Percentiles rank a stretch among this genome's conserved stretches.
phyloP scores from a whole-genome alignment of 2,329 filamentous ascomycete genomes.

The Colletotrichum falcatum region DNA sequence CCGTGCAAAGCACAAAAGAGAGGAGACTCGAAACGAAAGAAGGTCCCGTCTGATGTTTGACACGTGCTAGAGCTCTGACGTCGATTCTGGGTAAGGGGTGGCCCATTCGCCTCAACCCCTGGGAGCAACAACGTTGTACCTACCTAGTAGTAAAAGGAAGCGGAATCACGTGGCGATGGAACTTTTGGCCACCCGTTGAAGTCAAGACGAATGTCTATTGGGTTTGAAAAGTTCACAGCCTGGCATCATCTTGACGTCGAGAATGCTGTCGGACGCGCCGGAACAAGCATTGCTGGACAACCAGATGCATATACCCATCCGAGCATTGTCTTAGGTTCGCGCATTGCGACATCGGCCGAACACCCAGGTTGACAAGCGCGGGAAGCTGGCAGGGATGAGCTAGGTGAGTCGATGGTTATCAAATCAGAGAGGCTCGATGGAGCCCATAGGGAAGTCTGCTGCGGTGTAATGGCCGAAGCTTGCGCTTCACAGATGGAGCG shows the following conservation, averaged over 20 bases:
- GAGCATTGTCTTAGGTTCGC: constrained; percentile 15
- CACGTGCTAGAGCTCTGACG: constrained; percentile 33
- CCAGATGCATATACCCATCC: constrained; percentile 7
- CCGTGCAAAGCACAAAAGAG: neutral
- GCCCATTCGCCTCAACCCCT: no score
- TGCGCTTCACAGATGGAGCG: constrained; percentile 3
- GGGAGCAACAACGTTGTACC: no score
- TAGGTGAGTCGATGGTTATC: constrained; percentile 11
- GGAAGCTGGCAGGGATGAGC: constrained; percentile 23
- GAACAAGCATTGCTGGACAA: neutral
- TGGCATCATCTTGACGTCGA: neutral
- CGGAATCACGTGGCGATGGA: constrained; percentile 19
- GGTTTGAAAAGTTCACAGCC: neutral
- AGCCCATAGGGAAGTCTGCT: neutral
- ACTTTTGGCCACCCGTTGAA: constrained; percentile 6
- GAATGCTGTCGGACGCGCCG: neutral
- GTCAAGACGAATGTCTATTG: neutral
- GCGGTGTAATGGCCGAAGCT: constrained; percentile 7
- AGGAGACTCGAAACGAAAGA: constrained; percentile 18
- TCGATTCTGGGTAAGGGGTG: constrained; percentile 19
- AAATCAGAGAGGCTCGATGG: neutral
- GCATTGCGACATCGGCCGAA: constrained; percentile 34
- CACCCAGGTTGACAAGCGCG: constrained; percentile 16
- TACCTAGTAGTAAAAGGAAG: constrained; percentile 11
- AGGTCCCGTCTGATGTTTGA: constrained; percentile 33